phyloP scores from a whole-genome alignment of 2,329 filamentous ascomycete genomes.

The Colletotrichum siamense region DNA sequence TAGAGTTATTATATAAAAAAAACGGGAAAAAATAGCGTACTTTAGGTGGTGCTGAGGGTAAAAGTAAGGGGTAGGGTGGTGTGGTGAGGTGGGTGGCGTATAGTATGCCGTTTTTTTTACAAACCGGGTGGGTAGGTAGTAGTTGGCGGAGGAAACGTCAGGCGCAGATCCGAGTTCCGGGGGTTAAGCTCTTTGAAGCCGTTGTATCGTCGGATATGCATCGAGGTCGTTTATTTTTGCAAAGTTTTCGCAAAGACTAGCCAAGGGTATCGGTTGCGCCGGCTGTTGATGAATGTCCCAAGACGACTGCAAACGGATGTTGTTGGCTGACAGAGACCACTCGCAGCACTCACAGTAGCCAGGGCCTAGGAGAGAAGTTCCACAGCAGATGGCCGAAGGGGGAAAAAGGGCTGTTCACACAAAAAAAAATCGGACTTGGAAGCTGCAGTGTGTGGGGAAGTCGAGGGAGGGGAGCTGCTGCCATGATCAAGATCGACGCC shows the following conservation, averaged over 20 bases:
- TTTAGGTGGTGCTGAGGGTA: too few relatives aligned
- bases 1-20: too few relatives aligned
- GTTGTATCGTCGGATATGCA: neutral
- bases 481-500: slow-evolving; percentile 13
- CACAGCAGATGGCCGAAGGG: neutral
- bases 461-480: neutral
- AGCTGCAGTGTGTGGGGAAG: slow-evolving; percentile 10
- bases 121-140: too few relatives aligned
- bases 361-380: neutral
- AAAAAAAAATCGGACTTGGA: neutral
- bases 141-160: neutral
- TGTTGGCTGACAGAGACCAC: neutral
- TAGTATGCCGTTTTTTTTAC: too few relatives aligned
- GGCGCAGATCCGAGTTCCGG: neutral
- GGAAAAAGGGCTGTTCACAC: neutral
- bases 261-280: neutral
- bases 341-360: neutral
- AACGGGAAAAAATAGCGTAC: too few relatives aligned
- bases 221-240: neutral
- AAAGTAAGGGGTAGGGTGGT: too few relatives aligned
- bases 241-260: neutral
- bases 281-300: neutral
- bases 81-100: too few relatives aligned
- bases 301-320: neutral
- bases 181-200: neutral